Evolutionary conservation across 805 yeast genomes (phyloP).

Genomic region (Saccharomycopsis capsularis): DNA sequence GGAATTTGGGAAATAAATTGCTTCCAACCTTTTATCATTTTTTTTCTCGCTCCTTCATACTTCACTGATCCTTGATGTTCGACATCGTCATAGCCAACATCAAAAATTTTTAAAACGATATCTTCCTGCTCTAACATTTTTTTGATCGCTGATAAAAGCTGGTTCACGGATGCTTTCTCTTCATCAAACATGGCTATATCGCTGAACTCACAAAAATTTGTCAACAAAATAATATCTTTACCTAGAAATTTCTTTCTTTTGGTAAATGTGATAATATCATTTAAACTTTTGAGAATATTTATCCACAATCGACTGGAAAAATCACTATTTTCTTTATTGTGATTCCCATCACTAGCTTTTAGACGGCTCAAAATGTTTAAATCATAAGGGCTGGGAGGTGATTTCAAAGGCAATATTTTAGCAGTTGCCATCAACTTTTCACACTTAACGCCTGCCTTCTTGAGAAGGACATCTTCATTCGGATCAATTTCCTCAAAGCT

Average conservation of each 20-base stretch:
- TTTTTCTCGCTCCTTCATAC: conserved; percentile 5
- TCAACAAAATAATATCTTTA: conserved; percentile 7
- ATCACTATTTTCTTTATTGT: background rate
- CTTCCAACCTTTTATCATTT: background rate
- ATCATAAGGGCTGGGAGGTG: background rate
- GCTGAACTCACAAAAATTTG: conserved; percentile 5
- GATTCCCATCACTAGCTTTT: background rate
- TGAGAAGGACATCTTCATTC: background rate
- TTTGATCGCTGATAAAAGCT: background rate
- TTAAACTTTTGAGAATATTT: conserved; percentile 4
- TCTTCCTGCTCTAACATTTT: background rate
- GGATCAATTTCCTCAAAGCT: background rate
- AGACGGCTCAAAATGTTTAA: background rate
- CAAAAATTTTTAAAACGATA: conserved; percentile 3
- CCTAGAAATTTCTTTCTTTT: conserved; percentile 12
- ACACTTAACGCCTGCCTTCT: conserved; percentile 10
- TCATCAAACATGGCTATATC: conserved; percentile 5
- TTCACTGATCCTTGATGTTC: background rate
- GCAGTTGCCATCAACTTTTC: conserved; percentile 13
- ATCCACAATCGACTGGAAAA: conserved; percentile 4
- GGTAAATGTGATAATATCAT: conserved; percentile 9
- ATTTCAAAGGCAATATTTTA: background rate
- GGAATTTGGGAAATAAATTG: background rate
- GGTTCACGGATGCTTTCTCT: background rate
- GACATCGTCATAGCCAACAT: conserved; percentile 7